Evolutionary conservation across 208 protist species (phyloP).

Genomic region (Leishmania turanica): DNA sequence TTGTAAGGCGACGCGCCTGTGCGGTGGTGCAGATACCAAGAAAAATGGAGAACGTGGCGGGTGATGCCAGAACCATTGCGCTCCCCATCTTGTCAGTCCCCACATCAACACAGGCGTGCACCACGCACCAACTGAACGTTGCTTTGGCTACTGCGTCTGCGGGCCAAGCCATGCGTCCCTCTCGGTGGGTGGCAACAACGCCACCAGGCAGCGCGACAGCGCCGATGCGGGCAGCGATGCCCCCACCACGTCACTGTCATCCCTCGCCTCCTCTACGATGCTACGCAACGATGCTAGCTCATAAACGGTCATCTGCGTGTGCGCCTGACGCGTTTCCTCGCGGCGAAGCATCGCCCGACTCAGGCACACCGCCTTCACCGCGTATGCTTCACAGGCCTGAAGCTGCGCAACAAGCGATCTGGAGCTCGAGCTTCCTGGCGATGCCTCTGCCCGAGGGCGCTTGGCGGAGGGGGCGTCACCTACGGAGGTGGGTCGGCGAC

Average conservation of each 20-base stretch:
- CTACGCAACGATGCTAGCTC: constrained; percentile 52
- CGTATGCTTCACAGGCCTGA: constrained; percentile 10
- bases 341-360: constrained; percentile 47
- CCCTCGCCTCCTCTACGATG: constrained; percentile 8
- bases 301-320: constrained; percentile 63
- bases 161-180: neutral
- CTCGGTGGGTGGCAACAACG: neutral
- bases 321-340: constrained; percentile 46
- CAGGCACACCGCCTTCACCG: constrained; percentile 25
- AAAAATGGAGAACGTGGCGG: neutral
- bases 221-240: neutral
- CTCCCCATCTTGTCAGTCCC: neutral
- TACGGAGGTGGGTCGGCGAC: constrained; percentile 6
- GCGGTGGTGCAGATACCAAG: neutral
- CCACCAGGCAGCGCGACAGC: constrained; percentile 5
- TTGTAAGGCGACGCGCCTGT: neutral
- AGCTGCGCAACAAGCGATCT: constrained; percentile 7
- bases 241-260: neutral
- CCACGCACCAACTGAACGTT: neutral
- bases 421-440: neutral
- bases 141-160: neutral
- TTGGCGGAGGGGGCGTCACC: neutral
- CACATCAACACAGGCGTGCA: neutral
- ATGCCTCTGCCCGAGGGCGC: neutral
- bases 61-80: neutral